Percentiles rank a stretch among this genome's conserved stretches.
phyloP scores from a whole-genome alignment of 1,284 basidiomycete species.

The Xerocomus nothofagi region DNA sequence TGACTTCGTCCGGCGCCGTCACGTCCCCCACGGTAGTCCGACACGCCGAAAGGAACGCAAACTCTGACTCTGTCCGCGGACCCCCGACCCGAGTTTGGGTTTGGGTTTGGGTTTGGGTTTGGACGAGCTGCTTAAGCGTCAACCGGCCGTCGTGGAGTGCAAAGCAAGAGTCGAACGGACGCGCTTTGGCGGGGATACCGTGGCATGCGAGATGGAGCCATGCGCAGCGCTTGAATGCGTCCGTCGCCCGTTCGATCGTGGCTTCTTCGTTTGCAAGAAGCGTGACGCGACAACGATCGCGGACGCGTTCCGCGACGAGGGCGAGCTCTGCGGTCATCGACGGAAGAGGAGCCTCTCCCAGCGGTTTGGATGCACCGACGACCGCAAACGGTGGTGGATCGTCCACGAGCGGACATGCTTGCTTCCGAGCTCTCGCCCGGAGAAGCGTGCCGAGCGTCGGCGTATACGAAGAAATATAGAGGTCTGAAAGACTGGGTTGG shows the following conservation, averaged over 20 bases:
- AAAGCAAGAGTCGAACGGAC: conserved; percentile 27
- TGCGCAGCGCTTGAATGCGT: conserved; percentile 1
- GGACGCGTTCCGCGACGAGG: conserved; percentile 2
- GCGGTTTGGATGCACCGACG: background rate
- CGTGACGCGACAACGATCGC: background rate
- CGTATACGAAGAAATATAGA: conserved; percentile 37
- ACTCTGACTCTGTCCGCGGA: too few species aligned
- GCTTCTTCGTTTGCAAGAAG: conserved; percentile 3
- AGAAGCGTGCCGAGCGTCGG: conserved; percentile 24
- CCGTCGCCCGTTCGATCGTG: background rate
- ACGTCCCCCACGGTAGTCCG: conserved; percentile 25
- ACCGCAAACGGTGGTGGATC: background rate
- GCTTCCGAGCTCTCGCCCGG: conserved; percentile 1
- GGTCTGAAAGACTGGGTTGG: conserved; percentile 23
- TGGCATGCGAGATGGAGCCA: conserved; percentile 27
- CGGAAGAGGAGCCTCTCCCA: conserved; percentile 1
- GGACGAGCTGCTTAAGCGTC: conserved; percentile 25
- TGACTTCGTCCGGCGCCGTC: conserved; percentile 30
- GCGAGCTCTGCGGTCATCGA: conserved; percentile 1
- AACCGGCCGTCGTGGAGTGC: conserved; percentile 22
- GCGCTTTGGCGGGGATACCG: conserved; percentile 1
- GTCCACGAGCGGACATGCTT: background rate
- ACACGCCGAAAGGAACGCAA: conserved; percentile 39
- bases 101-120: too few species aligned
- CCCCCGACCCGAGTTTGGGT: too few species aligned